Evolutionary conservation across 768 basidiomycete genomes (phyloP).

Genomic region (Suillus cothurnatus): DNA sequence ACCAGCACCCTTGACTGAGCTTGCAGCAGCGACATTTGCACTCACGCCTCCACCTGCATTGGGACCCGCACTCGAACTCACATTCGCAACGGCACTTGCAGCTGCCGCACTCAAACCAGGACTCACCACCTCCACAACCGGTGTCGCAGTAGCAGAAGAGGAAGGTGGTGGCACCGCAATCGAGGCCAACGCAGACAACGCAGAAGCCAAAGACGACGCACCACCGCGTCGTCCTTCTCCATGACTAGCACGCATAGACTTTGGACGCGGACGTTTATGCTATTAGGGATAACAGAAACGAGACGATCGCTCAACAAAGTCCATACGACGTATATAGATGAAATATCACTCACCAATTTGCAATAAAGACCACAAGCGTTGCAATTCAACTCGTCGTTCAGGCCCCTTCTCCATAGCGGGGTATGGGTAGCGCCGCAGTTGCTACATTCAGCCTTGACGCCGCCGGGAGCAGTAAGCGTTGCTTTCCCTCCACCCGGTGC

Average conservation of each 20-base stretch:
- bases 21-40: conserved; percentile 23
- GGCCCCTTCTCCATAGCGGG: conserved; percentile 81
- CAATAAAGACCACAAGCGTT: conserved; percentile 90
- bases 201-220: background rate
- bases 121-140: background rate
- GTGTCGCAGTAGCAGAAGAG: background rate
- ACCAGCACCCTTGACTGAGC: conserved; percentile 29
- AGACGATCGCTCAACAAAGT: conserved; percentile 4
- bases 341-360: conserved; percentile 60
- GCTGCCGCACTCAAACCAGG: background rate
- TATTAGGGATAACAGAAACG: conserved; percentile 27
- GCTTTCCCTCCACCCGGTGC: background rate
- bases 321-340: background rate
- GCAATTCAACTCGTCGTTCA: conserved; percentile 89
- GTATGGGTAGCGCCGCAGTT: conserved; percentile 91
- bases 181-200: background rate
- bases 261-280: conserved; percentile 89
- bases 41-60: conserved; percentile 16
- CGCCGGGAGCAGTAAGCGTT: conserved; percentile 45
- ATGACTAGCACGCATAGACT: conserved; percentile 80
- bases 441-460: conserved; percentile 80
- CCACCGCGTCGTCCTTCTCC: conserved; percentile 58
- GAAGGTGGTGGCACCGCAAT: background rate
- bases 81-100: conserved; percentile 24
- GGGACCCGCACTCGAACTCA: conserved; percentile 32